Percentiles rank a stretch among this genome's conserved stretches.
phyloP scores from a whole-genome alignment of 2,329 filamentous ascomycete genomes.

The Fusarium cyanostomum region DNA sequence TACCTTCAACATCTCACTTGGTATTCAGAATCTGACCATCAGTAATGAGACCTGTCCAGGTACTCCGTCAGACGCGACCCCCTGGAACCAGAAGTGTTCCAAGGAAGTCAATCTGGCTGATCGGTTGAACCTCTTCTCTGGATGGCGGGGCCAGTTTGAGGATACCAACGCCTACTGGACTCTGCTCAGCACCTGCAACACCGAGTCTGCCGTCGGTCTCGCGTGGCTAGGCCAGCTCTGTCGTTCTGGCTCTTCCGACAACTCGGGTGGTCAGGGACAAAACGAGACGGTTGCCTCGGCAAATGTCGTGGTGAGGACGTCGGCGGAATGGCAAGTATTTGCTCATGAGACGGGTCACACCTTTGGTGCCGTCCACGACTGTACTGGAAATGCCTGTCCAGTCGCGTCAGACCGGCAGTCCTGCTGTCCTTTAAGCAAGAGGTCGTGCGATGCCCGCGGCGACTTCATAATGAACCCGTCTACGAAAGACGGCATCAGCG shows the following conservation, averaged over 20 bases:
- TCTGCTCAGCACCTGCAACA: slow-evolving; percentile 82
- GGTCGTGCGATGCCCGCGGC: slow-evolving; percentile 77
- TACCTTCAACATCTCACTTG: slow-evolving; percentile 94
- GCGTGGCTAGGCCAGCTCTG: slow-evolving; percentile 95
- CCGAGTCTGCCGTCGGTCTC: slow-evolving; percentile 85
- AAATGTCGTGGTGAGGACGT: slow-evolving; percentile 87
- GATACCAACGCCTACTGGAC: slow-evolving; percentile 96
- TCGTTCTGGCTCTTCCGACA: slow-evolving; percentile 64
- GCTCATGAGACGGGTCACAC: slow-evolving; percentile 95
- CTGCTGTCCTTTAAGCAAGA: slow-evolving; percentile 81
- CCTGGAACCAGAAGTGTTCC: slow-evolving; percentile 86
- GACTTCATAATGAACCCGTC: slow-evolving; percentile 96
- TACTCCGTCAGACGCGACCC: slow-evolving; percentile 70
- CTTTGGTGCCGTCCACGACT: slow-evolving; percentile 96
- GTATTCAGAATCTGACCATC: slow-evolving; percentile 85
- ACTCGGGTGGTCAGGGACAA: slow-evolving; percentile 57
- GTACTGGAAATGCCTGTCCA: slow-evolving; percentile 75
- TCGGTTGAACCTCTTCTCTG: slow-evolving; percentile 86
- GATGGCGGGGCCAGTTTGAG: slow-evolving; percentile 80
- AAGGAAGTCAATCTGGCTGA: slow-evolving; percentile 71
- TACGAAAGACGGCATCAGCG: slow-evolving; percentile 74
- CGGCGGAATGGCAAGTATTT: slow-evolving; percentile 93
- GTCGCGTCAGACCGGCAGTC: slow-evolving; percentile 61
- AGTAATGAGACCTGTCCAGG: slow-evolving; percentile 79
- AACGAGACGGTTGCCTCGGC: slow-evolving; percentile 83